Conservation (phyloP, 2,329 filamentous ascomycete genomes). For the Apiospora kogelbergensis region DNA sequence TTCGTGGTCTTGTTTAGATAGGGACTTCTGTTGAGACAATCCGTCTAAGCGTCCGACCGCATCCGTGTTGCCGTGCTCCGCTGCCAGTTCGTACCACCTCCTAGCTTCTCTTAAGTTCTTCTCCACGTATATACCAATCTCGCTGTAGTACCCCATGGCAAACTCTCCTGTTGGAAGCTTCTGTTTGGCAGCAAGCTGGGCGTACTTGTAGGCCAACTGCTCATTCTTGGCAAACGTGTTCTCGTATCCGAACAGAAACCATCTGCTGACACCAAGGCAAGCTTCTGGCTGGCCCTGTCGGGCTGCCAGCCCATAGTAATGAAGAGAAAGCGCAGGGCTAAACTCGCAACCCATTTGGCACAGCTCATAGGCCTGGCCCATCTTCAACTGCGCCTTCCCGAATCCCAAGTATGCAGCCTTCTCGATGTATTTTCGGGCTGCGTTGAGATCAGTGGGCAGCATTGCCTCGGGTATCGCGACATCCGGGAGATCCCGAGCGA, state of each 20-base stretch:
- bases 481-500: conserved; percentile 87
- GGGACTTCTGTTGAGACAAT: conserved; percentile 75
- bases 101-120: conserved; percentile 80
- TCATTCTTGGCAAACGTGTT: conserved; percentile 94
- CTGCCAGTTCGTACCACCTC: conserved; percentile 87
- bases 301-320: conserved; percentile 93
- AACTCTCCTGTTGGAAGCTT: conserved; percentile 92
- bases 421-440: conserved; percentile 85
- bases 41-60: conserved; percentile 80
- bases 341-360: conserved; percentile 94
- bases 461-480: conserved; percentile 73
- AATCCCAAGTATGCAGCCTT: conserved; percentile 96
- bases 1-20: conserved; percentile 91
- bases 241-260: conserved; percentile 96
- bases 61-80: conserved; percentile 89
- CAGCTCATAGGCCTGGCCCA: conserved; percentile 93
- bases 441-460: conserved; percentile 69
- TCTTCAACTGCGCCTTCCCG: conserved; percentile 93
- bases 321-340: conserved; percentile 85
- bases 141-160: conserved; percentile 94
- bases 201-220: conserved; percentile 87
- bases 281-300: conserved; percentile 92
- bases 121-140: conserved; percentile 91
- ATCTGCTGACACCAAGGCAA: conserved; percentile 94
- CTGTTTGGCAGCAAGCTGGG: conserved; percentile 77